Evolutionary conservation across 2,329 filamentous ascomycete genomes (phyloP), one percentile per base, ranked within the genome.

Genomic region (Fusarium falciforme): DNA sequence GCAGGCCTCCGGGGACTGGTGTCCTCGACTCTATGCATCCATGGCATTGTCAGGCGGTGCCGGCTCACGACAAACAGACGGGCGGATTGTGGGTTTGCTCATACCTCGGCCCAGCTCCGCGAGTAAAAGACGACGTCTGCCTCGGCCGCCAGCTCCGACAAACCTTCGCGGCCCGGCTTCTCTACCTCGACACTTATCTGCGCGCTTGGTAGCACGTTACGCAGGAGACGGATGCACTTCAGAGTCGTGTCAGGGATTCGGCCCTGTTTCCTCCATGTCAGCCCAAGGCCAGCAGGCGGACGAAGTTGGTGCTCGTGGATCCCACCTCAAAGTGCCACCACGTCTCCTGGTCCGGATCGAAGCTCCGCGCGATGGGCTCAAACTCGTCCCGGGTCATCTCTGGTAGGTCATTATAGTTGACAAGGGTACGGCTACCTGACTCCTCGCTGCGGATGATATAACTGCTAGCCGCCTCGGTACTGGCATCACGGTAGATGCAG

Each of bases 71-170:
- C 64, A 52, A 22, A 17, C 52, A 61, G 64, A 52, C 66, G 59
- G 55, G 47, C 33, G 25, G 25, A 57, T 66, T 52, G 54, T 63
- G 59, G 40, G 57, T 64, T 54, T 40, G 55, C 54, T 74, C 81
- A 82, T 82, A 92, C 91, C 84, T 91, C 87, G 68, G 92, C 92
- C 92, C 93, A 94, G 60, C 85, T 86, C 76, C 87, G 89, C 14
- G 92, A 93, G 82, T 92, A 94, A 80, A 94, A 93, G n/a, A 94
- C 89, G 20, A 93, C 87, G 77, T 94, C 90, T 27, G 91, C 92
- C 74, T 88, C 85, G 40, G 84, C 84, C 29, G 91, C 91, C 57
- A 94, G 85, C 31, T 88, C 84, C 59, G 85, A 82, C 64, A 94
- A 84, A 3, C 90, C 91, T 31, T 82, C 80, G 12, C 93, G 87